Base-by-base conservation (phyloP, 345 rosid genomes). In the Linum tenue region DNA sequence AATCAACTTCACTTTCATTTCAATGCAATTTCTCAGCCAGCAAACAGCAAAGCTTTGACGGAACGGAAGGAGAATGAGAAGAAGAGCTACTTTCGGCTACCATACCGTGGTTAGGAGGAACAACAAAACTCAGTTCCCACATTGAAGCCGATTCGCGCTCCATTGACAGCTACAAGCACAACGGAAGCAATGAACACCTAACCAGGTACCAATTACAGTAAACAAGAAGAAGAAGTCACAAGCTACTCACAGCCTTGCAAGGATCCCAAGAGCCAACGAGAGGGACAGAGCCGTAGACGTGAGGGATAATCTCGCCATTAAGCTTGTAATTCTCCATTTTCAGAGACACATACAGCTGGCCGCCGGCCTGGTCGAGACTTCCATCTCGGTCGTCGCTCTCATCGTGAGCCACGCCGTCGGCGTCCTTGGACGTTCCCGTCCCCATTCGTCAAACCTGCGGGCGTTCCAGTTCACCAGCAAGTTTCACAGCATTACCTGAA, bases 261-360 rank as follows among this genome's bases (percentile, higher is more conserved):
- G 92, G 72, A 82, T 94, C 99, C 97, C 97, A 94, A 37, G 95
- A 94, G 56, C 97, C 99, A 61, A 90, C 80, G 51, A 94, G 85
- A 68, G 91, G 96, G 55, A 81, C 86, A 53, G 99, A 94, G 73
- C 97, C 99, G 62, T 86, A 90, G 53, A 88, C 86, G 64, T 94
- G 97, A 80, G 99, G 99, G 68, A 84, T 75, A 65, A 94, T 92
- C 72, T 88, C 97, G 15, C 84, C 85, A 70, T 85, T 86, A 50
- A 76, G 84, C 84, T 78, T 94, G 60, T 81, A 82, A 58, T 84
- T 88, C 79, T 88, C 97, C 96, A 90, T 86, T 79, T 83, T 86
- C 55, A 94, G 82, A 55, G 99, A 94, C 51, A 90, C 86, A 50
- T 84, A 94, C 61, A 94, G 87, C 77, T 92, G 90, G 39, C 89